Percentiles rank a stretch among this genome's conserved stretches.
phyloP scores from a whole-genome alignment of 352 stramenopile species.

The Phytophthora citrophthora region DNA sequence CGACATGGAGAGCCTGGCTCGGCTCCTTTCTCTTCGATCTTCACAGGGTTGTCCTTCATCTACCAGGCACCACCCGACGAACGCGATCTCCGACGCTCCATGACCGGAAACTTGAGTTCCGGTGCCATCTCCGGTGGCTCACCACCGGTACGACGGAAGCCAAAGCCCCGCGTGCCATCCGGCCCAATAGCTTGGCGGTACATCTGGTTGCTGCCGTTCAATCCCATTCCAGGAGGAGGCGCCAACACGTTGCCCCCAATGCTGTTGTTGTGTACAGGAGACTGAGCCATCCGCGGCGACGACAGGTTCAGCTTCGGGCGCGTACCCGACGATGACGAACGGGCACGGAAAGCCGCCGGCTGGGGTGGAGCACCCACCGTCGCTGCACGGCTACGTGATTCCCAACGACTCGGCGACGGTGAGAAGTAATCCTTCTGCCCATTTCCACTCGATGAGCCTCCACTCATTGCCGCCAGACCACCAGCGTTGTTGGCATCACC shows the following conservation, averaged over 20 bases:
- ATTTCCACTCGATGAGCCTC: constrained; percentile 42
- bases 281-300: constrained; percentile 64
- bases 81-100: constrained; percentile 79
- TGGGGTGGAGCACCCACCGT: constrained; percentile 52
- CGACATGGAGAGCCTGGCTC: constrained; percentile 22
- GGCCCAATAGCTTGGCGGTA: constrained; percentile 83
- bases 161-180: constrained; percentile 84
- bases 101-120: constrained; percentile 60
- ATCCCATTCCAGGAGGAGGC: constrained; percentile 47
- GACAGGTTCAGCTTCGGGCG: constrained; percentile 68
- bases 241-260: constrained; percentile 29
- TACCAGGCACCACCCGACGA: constrained; percentile 67
- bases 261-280: constrained; percentile 44
- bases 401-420: constrained; percentile 56
- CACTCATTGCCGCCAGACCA: constrained; percentile 20
- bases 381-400: constrained; percentile 64
- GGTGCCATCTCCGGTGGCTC: constrained; percentile 60
- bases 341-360: constrained; percentile 52
- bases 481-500: constrained; percentile 28
- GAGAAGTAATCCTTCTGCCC: constrained; percentile 69
- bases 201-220: constrained; percentile 59
- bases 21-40: constrained; percentile 19
- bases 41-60: constrained; percentile 26
- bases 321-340: constrained; percentile 66
- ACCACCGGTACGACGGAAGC: constrained; percentile 64